Evolutionary conservation across 2,329 filamentous ascomycete species (phyloP), one percentile per base, ranked within the genome.

Genomic region (Trichoderma citrinoviride): DNA sequence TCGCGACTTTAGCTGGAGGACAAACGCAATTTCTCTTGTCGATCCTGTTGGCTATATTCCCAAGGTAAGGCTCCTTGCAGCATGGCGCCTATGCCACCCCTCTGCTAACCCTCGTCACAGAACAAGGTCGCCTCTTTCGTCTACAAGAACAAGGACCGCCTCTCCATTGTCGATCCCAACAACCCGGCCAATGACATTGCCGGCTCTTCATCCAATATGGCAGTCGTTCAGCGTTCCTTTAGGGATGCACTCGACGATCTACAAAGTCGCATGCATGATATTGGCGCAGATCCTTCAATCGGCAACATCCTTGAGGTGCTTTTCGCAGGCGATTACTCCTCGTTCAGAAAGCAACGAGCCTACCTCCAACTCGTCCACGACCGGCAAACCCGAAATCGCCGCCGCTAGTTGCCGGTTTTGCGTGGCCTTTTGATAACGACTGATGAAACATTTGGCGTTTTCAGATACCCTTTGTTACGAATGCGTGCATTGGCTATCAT

Each of bases 141-240:
- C 4, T 86, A 89, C 71, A 85, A 84, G 70, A 88, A 88, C 71
- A 77, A 76, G 15, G 82, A 89, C 57, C 87, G 92, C 1, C 82
- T 99, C 1, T 91, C 90, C 8, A 97, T 99, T 71, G 90, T 97
- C 65, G 95, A 99, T 73, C 95, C 95, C 0, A 97, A 98, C 75
- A 90, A 91, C 65, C 75, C 85, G 0, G 79, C 83, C 27, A 98
- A 98, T 74, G 95, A 99, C 72, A 95, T 99, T 27, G 89, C 95
- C 0, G 93, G 93, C 10, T 93, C 93, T 10, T 95, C 93, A 0
- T 84, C 81, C 52, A 90, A 91, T 69, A 91, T 90, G 7, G 69
- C 77, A 0, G 80, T 85, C 8, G 90, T 97, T 55, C 80, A 91
- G 68, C 74, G 81, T n/a, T 81, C 83, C 14, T 98, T 99, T 75